phyloP scores from a whole-genome alignment of 495 filamentous ascomycete genomes.

The Penicillium cataractarum region DNA sequence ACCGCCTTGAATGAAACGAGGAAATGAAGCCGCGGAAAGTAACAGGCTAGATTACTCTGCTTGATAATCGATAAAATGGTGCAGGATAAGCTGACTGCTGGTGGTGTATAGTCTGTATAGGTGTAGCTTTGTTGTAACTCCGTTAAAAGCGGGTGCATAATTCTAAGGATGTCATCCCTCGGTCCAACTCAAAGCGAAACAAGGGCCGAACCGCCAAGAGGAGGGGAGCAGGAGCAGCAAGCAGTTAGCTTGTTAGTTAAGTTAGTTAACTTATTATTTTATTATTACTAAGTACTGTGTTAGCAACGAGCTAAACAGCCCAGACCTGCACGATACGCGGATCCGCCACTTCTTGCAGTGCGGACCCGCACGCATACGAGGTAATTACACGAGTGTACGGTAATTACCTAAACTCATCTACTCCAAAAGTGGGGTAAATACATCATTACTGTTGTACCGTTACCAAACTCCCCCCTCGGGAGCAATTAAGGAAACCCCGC shows the following conservation, averaged over 20 bases:
- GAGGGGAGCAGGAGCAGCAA: not conserved
- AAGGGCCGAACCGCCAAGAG: not conserved
- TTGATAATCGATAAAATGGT: not conserved
- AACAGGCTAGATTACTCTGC: not conserved
- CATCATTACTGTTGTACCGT: not conserved
- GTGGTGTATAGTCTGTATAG: too few relatives aligned
- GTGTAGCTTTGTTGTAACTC: too few relatives aligned
- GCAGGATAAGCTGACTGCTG: not conserved
- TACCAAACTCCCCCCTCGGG: not conserved
- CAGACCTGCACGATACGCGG: slow-evolving; percentile 1
- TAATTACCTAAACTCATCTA: not conserved
- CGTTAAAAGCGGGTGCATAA: not conserved
- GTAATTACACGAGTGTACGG: too few relatives aligned
- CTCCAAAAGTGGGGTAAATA: not conserved
- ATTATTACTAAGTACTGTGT: too few relatives aligned
- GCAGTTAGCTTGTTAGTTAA: too few relatives aligned
- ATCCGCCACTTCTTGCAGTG: not conserved
- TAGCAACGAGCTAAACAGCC: too few relatives aligned
- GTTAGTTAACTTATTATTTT: too few relatives aligned
- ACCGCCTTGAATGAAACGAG: not conserved
- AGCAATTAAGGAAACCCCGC: not conserved
- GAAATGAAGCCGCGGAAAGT: not conserved
- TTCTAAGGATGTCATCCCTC: slow-evolving; percentile 8
- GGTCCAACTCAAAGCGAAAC: slow-evolving; percentile 7
- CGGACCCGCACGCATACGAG: slow-evolving; percentile 9